Evolutionary conservation across 2,329 filamentous ascomycete species (phyloP), one percentile per base, ranked within the genome.

Genomic region (Fusarium hainanense): DNA sequence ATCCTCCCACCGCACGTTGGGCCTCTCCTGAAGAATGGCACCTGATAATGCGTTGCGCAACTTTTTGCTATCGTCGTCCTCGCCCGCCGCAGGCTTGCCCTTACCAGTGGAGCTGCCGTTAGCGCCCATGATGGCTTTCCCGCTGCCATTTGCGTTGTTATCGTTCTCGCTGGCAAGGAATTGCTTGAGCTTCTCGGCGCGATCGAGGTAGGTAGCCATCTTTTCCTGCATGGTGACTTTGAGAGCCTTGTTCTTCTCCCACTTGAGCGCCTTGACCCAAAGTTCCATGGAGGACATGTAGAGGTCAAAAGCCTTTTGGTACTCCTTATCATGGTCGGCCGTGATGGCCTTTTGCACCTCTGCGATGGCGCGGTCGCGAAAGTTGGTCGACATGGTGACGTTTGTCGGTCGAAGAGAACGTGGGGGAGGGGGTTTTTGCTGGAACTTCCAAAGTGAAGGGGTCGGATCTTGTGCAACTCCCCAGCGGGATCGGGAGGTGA

Each of bases 191-290:
- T 98, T 98, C 85, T 99, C 96, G 70, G 96, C 96, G 68, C 96
- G 93, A 82, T 98, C 95, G 92, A 99, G 97, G 85, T 99, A 99
- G 79, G 98, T 95, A 75, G 87, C 92, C 21, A 94, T 94, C 85
- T 98, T 98, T 75, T 92, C 90, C 74, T 96, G 92, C 81, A 99
- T 98, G 88, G 97, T 97, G 79, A 97, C 94, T 85, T 98, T 98
- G 70, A 93, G 94, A 75, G 94, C 95, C 69, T 92, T 90, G 83
- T 98, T 98, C 88, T 98, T 99, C 85, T 99, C 96, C 95, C 95
- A 99, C 86, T 99, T 99, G 65, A 99, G 87, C 34, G 96, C 96
- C 66, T 98, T 92, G 92, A 99, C 97, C 86, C 98, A 99, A 62
- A 98, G 89, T 83, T 99, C 95, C 74, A 99, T 92, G 54, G 95